These are phyloP conservation scores for Calocera cornea DNA, from an alignment of 768 basidiomycete genomes.

Conservation along the genomic window DNA sequence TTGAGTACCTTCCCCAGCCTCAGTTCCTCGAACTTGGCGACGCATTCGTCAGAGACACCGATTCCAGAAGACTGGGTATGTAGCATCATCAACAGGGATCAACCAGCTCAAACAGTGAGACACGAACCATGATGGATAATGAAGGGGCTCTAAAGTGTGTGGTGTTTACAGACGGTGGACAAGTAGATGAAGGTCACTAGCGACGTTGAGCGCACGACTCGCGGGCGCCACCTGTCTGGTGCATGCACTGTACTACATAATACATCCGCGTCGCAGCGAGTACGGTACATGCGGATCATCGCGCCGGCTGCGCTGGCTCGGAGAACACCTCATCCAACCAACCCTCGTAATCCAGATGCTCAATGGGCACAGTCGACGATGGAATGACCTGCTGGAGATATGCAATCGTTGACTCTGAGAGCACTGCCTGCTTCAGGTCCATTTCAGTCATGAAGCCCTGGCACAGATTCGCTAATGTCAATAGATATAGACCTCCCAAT, in stretches of 20 bases:
- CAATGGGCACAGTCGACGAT: neutral
- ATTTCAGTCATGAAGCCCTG: conserved; percentile 88
- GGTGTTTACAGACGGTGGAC: no score
- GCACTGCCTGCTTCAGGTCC: conserved; percentile 70
- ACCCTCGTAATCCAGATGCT: conserved; percentile 63
- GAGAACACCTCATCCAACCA: conserved; percentile 70
- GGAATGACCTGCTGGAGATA: conserved; percentile 82
- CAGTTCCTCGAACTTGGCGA: conserved; percentile 47
- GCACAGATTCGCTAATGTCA: neutral
- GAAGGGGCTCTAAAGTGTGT: no score
- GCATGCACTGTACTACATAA: neutral
- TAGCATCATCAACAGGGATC: no score
- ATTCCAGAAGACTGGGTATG: conserved; percentile 60
- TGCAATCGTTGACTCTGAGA: conserved; percentile 60
- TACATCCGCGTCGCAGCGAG: neutral
- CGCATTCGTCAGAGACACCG: conserved; percentile 42
- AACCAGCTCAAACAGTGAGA: no score
- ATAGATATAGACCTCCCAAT: conserved; percentile 10
- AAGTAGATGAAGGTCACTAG: no score
- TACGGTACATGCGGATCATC: neutral
- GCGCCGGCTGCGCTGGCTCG: neutral
- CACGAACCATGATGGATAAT: no score
- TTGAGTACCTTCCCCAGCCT: conserved; percentile 60
- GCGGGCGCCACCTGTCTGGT: no score
- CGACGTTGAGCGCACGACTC: no score